Evolutionary conservation across 495 filamentous ascomycete species (phyloP), one percentile per base, ranked within the genome.

Genomic region (Xylaria bambusicola): DNA sequence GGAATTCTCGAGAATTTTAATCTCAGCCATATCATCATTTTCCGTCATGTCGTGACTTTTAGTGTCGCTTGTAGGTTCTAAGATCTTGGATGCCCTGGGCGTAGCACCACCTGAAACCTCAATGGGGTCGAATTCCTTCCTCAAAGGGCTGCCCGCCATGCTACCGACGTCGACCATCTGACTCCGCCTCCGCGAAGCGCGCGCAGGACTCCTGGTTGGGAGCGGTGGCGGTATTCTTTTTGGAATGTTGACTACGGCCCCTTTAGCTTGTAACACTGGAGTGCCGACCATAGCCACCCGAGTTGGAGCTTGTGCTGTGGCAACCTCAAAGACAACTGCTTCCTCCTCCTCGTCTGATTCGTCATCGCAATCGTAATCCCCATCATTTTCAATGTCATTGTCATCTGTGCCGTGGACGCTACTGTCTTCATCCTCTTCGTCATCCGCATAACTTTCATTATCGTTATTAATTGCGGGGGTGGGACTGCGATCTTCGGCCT

Each of bases 241-340:
- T 1, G 87, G 84, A 66, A 93, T 91, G 20, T 82, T 88, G 24
- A 93, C 86, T 15, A 91, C 68, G 23, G 83, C 81, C 17, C 86
- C 87, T 45, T 84, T 74, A 26, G 74, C 79, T 29, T 78, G 74
- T 46, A 77, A 67, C 29, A 75, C 67, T 24, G 74, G 76, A 2
- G 75, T 65, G 10, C 75, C 80, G 17, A 81, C 82, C 41, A 90
- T 80, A 1, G 82, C 67, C 54, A 76, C 68, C 58, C 79, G 70
- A 58, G 78, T 40, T 45, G 79, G 69, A 65, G 82, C 75, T 42
- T 77, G 71, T 10, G 79, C 70, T 21, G 65, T 75, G 10, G 80
- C 78, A 10, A 77, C 77, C 38, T 81, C 75, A 42, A 78, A 82
- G 17, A 85, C 75, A 10, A 87, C 70, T 0, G 82, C 75, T 51